phyloP scores from a whole-genome alignment of 2,329 filamentous ascomycete species.

The Penicillium janthinellum region DNA sequence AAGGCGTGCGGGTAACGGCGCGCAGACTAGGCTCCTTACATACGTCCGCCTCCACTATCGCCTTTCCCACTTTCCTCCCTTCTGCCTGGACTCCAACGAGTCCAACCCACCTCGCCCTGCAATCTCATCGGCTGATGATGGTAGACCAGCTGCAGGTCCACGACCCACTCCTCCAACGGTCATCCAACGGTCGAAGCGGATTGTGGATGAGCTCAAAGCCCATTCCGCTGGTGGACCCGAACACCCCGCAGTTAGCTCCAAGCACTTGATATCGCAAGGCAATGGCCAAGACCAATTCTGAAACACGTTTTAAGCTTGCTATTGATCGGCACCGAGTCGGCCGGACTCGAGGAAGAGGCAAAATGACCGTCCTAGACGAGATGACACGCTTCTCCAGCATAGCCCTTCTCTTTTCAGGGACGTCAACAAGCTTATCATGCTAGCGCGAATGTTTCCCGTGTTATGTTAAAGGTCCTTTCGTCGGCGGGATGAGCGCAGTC shows the following conservation, averaged over 20 bases:
- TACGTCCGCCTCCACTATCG: conserved; percentile 1
- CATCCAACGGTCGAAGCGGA: neutral
- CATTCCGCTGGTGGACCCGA: conserved; percentile 5
- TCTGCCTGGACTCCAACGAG: neutral
- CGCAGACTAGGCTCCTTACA: conserved; percentile 6
- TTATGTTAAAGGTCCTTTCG: neutral
- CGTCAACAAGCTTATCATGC: neutral
- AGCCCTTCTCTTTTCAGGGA: neutral
- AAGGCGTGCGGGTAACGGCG: conserved; percentile 1
- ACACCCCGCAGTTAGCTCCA: conserved; percentile 10
- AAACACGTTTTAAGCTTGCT: neutral
- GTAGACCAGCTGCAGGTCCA: conserved; percentile 1
- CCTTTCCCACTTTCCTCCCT: neutral
- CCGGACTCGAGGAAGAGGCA: neutral
- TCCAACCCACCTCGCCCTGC: neutral
- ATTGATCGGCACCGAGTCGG: neutral
- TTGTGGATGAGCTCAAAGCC: neutral
- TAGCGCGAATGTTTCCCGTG: neutral
- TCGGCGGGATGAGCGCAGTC: neutral
- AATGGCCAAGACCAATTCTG: neutral
- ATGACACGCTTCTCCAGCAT: neutral
- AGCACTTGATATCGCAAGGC: neutral
- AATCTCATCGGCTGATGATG: neutral
- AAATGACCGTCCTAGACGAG: neutral
- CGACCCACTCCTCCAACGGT: neutral